These are phyloP conservation scores for Albatrellus ellisii DNA, from an alignment of 768 basidiomycete species.

Conservation along the genomic window DNA sequence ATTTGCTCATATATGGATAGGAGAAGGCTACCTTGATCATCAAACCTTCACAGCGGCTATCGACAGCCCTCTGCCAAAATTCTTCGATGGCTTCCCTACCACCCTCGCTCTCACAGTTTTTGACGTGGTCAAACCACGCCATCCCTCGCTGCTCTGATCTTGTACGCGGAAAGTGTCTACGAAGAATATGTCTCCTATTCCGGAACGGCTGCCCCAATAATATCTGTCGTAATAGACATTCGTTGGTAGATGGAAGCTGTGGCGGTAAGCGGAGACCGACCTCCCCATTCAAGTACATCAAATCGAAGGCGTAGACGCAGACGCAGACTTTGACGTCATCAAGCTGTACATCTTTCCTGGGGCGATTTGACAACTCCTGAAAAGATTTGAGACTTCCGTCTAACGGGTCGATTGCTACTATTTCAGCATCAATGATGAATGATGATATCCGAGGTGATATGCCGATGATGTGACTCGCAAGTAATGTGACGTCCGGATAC, in stretches of 20 bases:
- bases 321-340: constrained; percentile 67
- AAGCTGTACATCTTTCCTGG: constrained; percentile 70
- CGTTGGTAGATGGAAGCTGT: constrained; percentile 3
- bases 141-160: constrained; percentile 26
- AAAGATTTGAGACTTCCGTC: constrained; percentile 61
- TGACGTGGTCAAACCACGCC: constrained; percentile 65
- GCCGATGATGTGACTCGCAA: constrained; percentile 40
- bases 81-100: constrained; percentile 51
- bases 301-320: constrained; percentile 78
- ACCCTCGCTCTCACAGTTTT: constrained; percentile 50
- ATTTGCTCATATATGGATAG: constrained; percentile 9
- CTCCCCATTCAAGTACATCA: constrained; percentile 75
- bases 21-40: constrained; percentile 64
- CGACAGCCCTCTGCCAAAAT: constrained; percentile 68
- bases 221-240: constrained; percentile 28
- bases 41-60: constrained; percentile 78
- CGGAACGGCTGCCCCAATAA: constrained; percentile 61
- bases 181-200: constrained; percentile 51
- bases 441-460: constrained; percentile 30
- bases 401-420: constrained; percentile 65
- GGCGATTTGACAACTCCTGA: constrained; percentile 76
- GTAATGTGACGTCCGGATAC: constrained; percentile 72
- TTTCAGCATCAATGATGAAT: constrained; percentile 78
- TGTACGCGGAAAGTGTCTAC: constrained; percentile 44
- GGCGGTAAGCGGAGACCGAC: constrained; percentile 29